Conservation (phyloP, 2,329 filamentous ascomycete genomes). For the Pseudogymnoascus sp. region DNA sequence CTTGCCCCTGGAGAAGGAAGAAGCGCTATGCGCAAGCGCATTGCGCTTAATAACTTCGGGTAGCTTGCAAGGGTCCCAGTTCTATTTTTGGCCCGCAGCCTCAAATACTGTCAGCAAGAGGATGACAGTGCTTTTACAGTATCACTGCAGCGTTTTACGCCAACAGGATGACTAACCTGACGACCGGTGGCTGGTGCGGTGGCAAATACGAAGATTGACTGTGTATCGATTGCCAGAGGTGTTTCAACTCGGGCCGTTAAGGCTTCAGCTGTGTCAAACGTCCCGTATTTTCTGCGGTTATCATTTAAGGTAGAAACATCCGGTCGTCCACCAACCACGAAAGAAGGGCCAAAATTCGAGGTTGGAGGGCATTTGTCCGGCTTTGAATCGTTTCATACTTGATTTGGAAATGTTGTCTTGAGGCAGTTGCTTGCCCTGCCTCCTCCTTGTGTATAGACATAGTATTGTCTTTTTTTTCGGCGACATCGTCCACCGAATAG, state of each 20-base stretch:
- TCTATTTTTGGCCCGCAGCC: slow-evolving; percentile 5
- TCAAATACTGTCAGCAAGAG: slow-evolving; percentile 1
- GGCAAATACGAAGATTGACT: not conserved
- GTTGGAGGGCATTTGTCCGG: not conserved
- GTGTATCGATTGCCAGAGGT: not conserved
- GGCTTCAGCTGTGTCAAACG: slow-evolving; percentile 7
- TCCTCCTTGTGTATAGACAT: not conserved
- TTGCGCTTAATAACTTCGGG: slow-evolving; percentile 2
- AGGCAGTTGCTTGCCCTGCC: not conserved
- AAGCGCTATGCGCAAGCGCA: slow-evolving; percentile 3
- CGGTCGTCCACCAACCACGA: not conserved
- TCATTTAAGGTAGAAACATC: not conserved
- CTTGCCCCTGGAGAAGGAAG: not conserved
- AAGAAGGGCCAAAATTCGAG: not conserved
- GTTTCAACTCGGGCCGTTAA: slow-evolving; percentile 9
- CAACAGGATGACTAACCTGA: not conserved
- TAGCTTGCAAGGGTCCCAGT: not conserved
- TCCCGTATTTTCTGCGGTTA: not conserved
- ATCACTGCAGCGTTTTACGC: not conserved
- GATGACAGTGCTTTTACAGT: slow-evolving; percentile 3
- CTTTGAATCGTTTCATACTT: not conserved
- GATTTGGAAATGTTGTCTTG: not conserved
- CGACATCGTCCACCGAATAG: not conserved
- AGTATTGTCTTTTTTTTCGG: not conserved
- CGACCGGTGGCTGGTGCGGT: not conserved